These are phyloP conservation scores for Coemansia sp. DNA, from an alignment of 192 early-diverging fungal genomes.

Conservation along the genomic window DNA sequence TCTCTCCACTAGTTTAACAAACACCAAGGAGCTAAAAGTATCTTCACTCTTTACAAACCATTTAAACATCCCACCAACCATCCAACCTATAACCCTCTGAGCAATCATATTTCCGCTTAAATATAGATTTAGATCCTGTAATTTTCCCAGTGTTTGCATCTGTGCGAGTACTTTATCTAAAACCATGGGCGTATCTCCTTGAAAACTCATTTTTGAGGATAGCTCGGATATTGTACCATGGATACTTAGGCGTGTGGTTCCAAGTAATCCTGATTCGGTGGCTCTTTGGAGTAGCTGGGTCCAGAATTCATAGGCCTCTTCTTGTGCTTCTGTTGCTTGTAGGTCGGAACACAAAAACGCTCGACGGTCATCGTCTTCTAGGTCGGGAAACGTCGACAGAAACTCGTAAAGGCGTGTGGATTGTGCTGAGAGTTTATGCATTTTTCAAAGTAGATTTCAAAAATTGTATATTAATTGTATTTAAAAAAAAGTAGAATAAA, in stretches of 20 bases:
- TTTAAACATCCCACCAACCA: slow-evolving; percentile 13
- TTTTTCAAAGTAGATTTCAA: not conserved
- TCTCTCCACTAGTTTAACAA: not conserved
- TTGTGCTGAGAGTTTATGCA: not conserved
- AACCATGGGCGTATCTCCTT: slow-evolving; percentile 38
- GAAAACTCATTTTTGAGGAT: slow-evolving; percentile 11
- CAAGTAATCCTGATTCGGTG: too few relatives aligned
- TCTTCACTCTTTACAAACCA: slow-evolving; percentile 6
- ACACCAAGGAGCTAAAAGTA: slow-evolving; percentile 20
- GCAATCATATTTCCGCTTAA: too few relatives aligned
- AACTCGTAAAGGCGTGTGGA: slow-evolving; percentile 8
- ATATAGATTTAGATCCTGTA: slow-evolving; percentile 5
- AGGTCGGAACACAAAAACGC: slow-evolving; percentile 46
- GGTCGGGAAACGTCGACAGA: slow-evolving; percentile 13
- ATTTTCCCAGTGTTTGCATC: slow-evolving; percentile 5
- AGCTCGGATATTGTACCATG: too few relatives aligned
- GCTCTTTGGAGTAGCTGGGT: slow-evolving; percentile 6
- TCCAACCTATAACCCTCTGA: too few relatives aligned
- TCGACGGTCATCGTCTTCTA: slow-evolving; percentile 27
- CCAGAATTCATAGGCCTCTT: slow-evolving; percentile 37
- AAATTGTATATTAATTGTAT: not conserved
- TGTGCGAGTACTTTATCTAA: slow-evolving; percentile 15
- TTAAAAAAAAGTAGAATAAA: not conserved
- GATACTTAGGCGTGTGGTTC: too few relatives aligned
- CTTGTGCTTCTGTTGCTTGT: slow-evolving; percentile 33